Base-by-base conservation (phyloP, 768 basidiomycete species). In the Serpula lacrymans region DNA sequence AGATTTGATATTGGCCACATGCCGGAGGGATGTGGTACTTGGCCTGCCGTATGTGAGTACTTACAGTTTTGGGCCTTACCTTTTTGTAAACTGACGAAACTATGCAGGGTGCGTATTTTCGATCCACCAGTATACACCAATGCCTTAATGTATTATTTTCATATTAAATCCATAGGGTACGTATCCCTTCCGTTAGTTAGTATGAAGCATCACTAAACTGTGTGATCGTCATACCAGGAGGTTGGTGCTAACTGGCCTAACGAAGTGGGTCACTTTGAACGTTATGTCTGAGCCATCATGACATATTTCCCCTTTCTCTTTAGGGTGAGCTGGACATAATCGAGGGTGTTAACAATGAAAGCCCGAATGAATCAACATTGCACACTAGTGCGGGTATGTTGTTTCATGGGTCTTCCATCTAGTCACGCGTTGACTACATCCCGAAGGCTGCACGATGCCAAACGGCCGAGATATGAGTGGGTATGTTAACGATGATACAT, bases 21-120 rank as follows among this genome's bases (percentile, higher is more conserved):
- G 62, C 67, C 68, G 1, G 42, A 53, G 17, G 68, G 64, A 2
- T 69, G 68, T 47, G 67, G 64, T 17, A 66, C 60, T 3, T 68
- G 67, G 63, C 64, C 64, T 7, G 59, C 63, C 14, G 32, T 62
- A 32, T 67, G 65, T 66, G 17, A 43, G 61, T 55, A 6, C 1
- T 14, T 25, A 37, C 7, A 18, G 25, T 17, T 32, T 12, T 1
- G 26, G 18, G 13, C 20, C 21, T 4, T 6, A 14, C 18, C 23
- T 25, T 28, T 14, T 6, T 42, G 20, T 12, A 13, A 14, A 33
- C 50, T 33, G 47, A 22, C 31, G 31, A 33, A 6, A 18, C 14
- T 3, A 29, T 16, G n/a, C 23, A 60, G 60, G 59, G 60, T 62
- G 43, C 9, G 59, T 55, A 34, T 45, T 2, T 13, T 34, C 31